A percentile compares a stretch with the other conserved stretches of the same genome.
These are phyloP conservation scores for Globisporangium paddicum DNA, from an alignment of 352 stramenopile species.

Conservation along the genomic window DNA sequence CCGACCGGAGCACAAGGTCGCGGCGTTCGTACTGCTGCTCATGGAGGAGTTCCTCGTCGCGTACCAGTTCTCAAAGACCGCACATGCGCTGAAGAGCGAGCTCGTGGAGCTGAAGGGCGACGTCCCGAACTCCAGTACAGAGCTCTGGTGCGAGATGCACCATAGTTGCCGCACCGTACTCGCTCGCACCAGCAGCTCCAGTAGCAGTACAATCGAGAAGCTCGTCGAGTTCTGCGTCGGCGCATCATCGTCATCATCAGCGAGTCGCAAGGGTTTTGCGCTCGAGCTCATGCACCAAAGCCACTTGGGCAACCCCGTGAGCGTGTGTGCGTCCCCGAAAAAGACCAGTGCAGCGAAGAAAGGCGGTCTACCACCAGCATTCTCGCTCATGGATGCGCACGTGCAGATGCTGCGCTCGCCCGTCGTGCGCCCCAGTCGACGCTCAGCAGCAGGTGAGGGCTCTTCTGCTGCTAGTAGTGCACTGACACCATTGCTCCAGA, in stretches of 20 bases:
- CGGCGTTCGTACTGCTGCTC: slow-evolving; percentile 43
- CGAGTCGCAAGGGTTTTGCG: slow-evolving; percentile 21
- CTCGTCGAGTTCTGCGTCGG: slow-evolving; percentile 46
- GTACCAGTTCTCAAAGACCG: slow-evolving; percentile 30
- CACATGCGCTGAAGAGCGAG: slow-evolving; percentile 30
- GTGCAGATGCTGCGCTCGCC: slow-evolving; percentile 44
- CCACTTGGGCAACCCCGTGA: slow-evolving; percentile 18
- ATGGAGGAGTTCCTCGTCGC: slow-evolving; percentile 55
- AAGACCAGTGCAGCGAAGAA: slow-evolving; percentile 28
- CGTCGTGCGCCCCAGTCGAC: slow-evolving; percentile 49
- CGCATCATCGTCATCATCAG: slow-evolving; percentile 7
- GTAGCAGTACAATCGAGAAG: slow-evolving; percentile 36
- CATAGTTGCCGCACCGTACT: slow-evolving; percentile 38
- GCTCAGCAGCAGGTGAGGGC: background rate
- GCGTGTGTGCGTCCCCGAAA: slow-evolving; percentile 38
- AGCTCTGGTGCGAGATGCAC: slow-evolving; percentile 64
- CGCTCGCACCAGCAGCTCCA: slow-evolving; percentile 7
- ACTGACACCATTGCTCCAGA: slow-evolving; percentile 8
- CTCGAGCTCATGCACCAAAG: slow-evolving; percentile 24
- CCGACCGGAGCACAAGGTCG: slow-evolving; percentile 7
- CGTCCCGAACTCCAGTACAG: slow-evolving; percentile 9
- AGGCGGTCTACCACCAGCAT: slow-evolving; percentile 6
- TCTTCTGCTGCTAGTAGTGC: background rate
- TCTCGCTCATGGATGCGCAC: slow-evolving; percentile 46
- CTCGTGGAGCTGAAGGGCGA: slow-evolving; percentile 24